phyloP scores from a whole-genome alignment of 257 asterid genomes.

The Petrea volubilis region DNA sequence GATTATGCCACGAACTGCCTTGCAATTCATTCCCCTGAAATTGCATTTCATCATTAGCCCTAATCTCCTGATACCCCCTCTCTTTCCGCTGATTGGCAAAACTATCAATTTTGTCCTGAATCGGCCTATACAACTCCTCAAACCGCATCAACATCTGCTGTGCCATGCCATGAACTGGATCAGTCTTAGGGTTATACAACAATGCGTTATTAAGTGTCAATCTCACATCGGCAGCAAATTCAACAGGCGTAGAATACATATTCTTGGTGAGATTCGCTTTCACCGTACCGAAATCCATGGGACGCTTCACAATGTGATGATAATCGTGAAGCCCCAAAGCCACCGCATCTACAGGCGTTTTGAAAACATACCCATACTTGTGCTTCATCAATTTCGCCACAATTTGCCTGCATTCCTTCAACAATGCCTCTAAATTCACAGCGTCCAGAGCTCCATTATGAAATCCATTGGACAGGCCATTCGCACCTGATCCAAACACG shows the following conservation, averaged over 20 bases:
- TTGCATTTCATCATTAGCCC: slow-evolving; percentile 6
- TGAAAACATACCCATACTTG: slow-evolving; percentile 55
- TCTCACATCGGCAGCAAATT: slow-evolving; percentile 64
- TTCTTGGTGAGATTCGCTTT: slow-evolving; percentile 46
- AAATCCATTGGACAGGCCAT: slow-evolving; percentile 28
- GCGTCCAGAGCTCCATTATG: slow-evolving; percentile 25
- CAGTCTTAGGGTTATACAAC: slow-evolving; percentile 68
- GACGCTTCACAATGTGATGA: slow-evolving; percentile 60
- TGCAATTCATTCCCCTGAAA: slow-evolving; percentile 42
- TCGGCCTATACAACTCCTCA: slow-evolving; percentile 59
- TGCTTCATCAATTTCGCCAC: slow-evolving; percentile 54
- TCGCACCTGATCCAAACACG: slow-evolving; percentile 37
- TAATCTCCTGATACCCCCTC: slow-evolving; percentile 16
- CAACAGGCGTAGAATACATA: slow-evolving; percentile 42
- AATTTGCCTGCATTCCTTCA: slow-evolving; percentile 55
- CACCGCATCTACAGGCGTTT: slow-evolving; percentile 56
- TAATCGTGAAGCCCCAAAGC: slow-evolving; percentile 62
- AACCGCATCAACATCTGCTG: slow-evolving; percentile 44
- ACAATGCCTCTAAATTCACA: slow-evolving; percentile 34
- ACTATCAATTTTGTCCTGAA: slow-evolving; percentile 40
- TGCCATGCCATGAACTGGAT: slow-evolving; percentile 55
- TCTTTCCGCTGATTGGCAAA: slow-evolving; percentile 25
- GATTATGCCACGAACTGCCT: slow-evolving; percentile 55
- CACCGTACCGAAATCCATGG: slow-evolving; percentile 80
- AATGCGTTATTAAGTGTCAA: slow-evolving; percentile 65